phyloP scores from a whole-genome alignment of 805 yeast species.

The Soucietia sequanensis region DNA sequence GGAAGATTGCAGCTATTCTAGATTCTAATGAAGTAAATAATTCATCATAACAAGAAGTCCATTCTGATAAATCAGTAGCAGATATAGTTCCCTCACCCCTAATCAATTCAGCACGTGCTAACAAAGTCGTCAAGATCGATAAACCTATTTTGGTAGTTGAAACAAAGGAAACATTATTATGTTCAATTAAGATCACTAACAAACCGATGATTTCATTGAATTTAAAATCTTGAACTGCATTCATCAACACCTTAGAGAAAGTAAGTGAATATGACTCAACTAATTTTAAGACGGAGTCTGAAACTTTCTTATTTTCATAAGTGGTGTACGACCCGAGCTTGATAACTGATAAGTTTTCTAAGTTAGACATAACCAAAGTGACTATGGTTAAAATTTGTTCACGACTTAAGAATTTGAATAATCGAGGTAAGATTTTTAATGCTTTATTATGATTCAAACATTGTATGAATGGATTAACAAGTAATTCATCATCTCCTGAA shows the following conservation, averaged over 20 bases:
- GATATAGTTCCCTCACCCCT: conserved; percentile 71
- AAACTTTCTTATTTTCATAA: conserved; percentile 49
- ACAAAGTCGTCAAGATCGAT: conserved; percentile 82
- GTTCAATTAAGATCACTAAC: conserved; percentile 65
- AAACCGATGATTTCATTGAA: conserved; percentile 78
- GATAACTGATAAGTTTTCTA: conserved; percentile 76
- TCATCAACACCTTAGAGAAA: conserved; percentile 79
- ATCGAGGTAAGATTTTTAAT: conserved; percentile 82
- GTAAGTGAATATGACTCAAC: conserved; percentile 79
- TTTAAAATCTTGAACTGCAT: conserved; percentile 77
- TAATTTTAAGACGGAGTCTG: conserved; percentile 53
- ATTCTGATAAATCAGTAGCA: conserved; percentile 58
- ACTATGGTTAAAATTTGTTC: conserved; percentile 76
- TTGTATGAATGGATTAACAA: conserved; percentile 76
- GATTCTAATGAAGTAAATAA: conserved; percentile 79
- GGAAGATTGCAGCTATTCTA: conserved; percentile 75
- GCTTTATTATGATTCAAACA: conserved; percentile 84
- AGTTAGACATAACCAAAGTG: conserved; percentile 74
- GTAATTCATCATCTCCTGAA: conserved; percentile 47
- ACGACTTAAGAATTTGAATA: conserved; percentile 75
- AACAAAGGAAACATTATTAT: conserved; percentile 69
- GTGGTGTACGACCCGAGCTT: conserved; percentile 76
- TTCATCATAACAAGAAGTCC: conserved; percentile 81
- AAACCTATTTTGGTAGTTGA: conserved; percentile 76
- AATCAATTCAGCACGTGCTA: conserved; percentile 88